Evolutionary conservation across 495 filamentous ascomycete genomes (phyloP), one percentile per base, ranked within the genome.

Genomic region (Evansstolkia leycettana): DNA sequence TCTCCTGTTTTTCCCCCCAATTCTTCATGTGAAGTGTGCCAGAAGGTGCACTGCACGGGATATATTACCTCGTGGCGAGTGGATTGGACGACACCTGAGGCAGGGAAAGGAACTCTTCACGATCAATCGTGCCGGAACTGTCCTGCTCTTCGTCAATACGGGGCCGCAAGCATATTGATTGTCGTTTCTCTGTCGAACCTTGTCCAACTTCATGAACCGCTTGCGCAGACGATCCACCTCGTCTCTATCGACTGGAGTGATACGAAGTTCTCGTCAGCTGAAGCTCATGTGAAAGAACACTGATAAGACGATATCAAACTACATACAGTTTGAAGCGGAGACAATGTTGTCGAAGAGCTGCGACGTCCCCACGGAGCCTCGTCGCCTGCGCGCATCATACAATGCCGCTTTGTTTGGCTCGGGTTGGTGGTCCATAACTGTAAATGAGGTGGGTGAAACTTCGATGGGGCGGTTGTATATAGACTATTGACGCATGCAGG

Each of bases 141-240:
- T 99, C 90, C 89, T 98, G 48, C 10, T 25, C 13, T 33, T 31
- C 17, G 9, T 26, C 26, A 16, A 6, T 33, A 23, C 9, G 20
- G 9, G 20, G 20, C 4, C 4, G 4, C 20, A 4, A 23, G 6
- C 13, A 9, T 2, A 16, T 26, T n/a, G 13, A 10, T 23, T 14
- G 8, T 34, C 7, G 15, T 18, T n/a, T 25, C 19, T 23, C 33
- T n/a, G n/a, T 39, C 64, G 36, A 53, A 89, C 89, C 75, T 94
- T 98, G 58, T 98, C 90, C 29, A 98, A 70, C 58, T 99, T 99
- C 89, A 95, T 95, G 52, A 99, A 99, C 37, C 89, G 73, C 64
- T 96, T 99, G 45, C 85, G 76, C 43, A 99, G 68, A 41, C 92
- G 71, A 48, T 96, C 90, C 17, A 99, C 87, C 56, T 99, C 90